phyloP scores from a whole-genome alignment of 495 filamentous ascomycete species.

The Penicillium odoratum region DNA sequence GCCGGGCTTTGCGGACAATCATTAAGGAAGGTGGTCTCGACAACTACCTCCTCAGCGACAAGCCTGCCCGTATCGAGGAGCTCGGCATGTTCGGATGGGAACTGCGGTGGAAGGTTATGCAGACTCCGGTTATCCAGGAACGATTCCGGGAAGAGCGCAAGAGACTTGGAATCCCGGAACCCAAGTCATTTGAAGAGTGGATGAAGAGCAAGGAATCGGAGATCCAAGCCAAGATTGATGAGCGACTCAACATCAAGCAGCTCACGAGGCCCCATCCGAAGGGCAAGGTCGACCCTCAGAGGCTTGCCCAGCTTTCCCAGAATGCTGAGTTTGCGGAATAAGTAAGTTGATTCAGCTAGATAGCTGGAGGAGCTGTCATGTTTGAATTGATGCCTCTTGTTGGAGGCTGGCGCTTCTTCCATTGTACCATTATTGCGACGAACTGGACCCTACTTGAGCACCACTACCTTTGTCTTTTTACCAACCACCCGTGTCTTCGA shows the following conservation, averaged over 20 bases:
- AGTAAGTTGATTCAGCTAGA: background rate
- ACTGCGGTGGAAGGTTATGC: slow-evolving; percentile 82
- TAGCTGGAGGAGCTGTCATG: background rate
- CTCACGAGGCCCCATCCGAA: slow-evolving; percentile 39
- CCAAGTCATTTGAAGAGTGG: slow-evolving; percentile 42
- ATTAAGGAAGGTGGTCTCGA: slow-evolving; percentile 86
- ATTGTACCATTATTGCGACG: slow-evolving; percentile 36
- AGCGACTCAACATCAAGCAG: slow-evolving; percentile 39
- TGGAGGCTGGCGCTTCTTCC: slow-evolving; percentile 29
- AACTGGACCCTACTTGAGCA: slow-evolving; percentile 21
- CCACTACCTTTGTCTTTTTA: background rate
- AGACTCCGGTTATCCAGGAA: slow-evolving; percentile 61
- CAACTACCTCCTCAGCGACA: slow-evolving; percentile 79
- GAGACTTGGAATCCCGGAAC: slow-evolving; percentile 46
- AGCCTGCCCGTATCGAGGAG: slow-evolving; percentile 71
- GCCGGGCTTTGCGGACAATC: slow-evolving; percentile 79
- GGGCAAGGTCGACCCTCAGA: slow-evolving; percentile 29
- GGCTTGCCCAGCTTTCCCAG: slow-evolving; percentile 3
- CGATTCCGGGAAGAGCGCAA: slow-evolving; percentile 58
- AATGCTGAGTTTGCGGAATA: background rate
- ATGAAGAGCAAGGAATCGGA: slow-evolving; percentile 40
- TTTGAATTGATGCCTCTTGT: slow-evolving; percentile 9
- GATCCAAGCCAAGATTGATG: slow-evolving; percentile 32
- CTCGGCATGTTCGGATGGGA: slow-evolving; percentile 86
- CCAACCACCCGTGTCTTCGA: slow-evolving; percentile 3